Percentiles rank a stretch among this genome's conserved stretches.
Conservation (phyloP, 805 yeast species). For the Pichia nanzhaoensis region DNA sequence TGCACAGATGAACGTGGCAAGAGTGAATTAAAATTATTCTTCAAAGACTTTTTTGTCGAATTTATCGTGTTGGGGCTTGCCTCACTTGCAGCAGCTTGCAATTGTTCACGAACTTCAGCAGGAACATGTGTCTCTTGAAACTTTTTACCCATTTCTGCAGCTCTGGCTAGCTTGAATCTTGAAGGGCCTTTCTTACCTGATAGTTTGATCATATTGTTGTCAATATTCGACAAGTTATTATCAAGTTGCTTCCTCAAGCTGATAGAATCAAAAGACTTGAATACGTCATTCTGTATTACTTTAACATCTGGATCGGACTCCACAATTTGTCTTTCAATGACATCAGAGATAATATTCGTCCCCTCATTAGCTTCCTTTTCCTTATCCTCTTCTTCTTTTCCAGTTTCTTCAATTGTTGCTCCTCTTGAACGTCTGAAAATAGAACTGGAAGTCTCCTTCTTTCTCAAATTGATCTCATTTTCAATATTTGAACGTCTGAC, state of each 20-base stretch:
- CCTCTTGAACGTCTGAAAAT: constrained; percentile 15
- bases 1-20: neutral
- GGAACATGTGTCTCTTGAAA: constrained; percentile 12
- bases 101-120: constrained; percentile 9
- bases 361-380: constrained; percentile 4
- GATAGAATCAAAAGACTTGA: constrained; percentile 7
- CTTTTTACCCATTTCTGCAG: constrained; percentile 14
- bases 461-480: constrained; percentile 8
- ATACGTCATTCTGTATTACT: neutral
- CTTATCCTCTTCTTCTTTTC: neutral
- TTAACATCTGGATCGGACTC: neutral
- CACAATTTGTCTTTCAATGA: constrained; percentile 11
- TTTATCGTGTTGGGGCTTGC: neutral
- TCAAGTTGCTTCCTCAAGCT: constrained; percentile 3
- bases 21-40: constrained; percentile 14
- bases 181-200: constrained; percentile 13
- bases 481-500: constrained; percentile 28
- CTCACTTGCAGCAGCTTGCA: constrained; percentile 2
- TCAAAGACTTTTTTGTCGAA: neutral
- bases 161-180: constrained; percentile 12
- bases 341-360: constrained; percentile 16
- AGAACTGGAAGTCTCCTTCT: constrained; percentile 11
- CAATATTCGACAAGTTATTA: neutral
- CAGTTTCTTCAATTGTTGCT: neutral
- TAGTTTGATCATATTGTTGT: constrained; percentile 1